Conservation (phyloP, 208 protist genomes). For the Zelonia costaricensis region DNA sequence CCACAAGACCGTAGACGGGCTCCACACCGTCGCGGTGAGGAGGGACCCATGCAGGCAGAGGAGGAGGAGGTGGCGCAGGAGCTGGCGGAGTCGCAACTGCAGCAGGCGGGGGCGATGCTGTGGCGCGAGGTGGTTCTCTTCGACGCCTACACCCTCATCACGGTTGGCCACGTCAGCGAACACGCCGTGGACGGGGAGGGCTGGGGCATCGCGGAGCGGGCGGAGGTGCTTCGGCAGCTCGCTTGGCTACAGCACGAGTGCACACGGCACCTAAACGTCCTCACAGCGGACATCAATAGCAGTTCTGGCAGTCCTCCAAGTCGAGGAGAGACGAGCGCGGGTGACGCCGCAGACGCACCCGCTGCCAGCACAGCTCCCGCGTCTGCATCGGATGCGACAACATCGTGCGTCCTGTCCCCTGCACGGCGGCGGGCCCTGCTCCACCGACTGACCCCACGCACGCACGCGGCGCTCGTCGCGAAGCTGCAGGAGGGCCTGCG, state of each 20-base stretch:
- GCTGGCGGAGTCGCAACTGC: background rate
- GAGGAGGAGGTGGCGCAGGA: no score
- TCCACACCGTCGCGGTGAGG: no score
- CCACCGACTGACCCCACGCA: conserved; percentile 31
- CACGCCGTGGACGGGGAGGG: conserved; percentile 50
- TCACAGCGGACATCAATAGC: no score
- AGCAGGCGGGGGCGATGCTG: conserved; percentile 34
- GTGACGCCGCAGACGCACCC: background rate
- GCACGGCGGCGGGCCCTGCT: conserved; percentile 4
- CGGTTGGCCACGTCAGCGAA: conserved; percentile 69
- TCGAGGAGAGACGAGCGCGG: no score
- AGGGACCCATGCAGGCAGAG: no score
- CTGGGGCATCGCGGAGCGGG: no score
- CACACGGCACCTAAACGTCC: conserved; percentile 25
- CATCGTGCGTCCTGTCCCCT: conserved; percentile 2
- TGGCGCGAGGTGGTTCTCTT: conserved; percentile 72
- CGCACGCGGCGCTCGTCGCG: conserved; percentile 26
- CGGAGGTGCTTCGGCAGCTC: conserved; percentile 17
- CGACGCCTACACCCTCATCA: conserved; percentile 78
- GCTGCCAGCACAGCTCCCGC: background rate
- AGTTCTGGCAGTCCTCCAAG: no score
- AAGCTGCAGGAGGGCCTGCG: conserved; percentile 61
- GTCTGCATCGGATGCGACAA: background rate
- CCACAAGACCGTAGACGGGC: no score
- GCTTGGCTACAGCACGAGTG: conserved; percentile 27